Base-by-base conservation (phyloP, 108 stramenopile genomes). In the Cyclostephanos tholiformis region DNA sequence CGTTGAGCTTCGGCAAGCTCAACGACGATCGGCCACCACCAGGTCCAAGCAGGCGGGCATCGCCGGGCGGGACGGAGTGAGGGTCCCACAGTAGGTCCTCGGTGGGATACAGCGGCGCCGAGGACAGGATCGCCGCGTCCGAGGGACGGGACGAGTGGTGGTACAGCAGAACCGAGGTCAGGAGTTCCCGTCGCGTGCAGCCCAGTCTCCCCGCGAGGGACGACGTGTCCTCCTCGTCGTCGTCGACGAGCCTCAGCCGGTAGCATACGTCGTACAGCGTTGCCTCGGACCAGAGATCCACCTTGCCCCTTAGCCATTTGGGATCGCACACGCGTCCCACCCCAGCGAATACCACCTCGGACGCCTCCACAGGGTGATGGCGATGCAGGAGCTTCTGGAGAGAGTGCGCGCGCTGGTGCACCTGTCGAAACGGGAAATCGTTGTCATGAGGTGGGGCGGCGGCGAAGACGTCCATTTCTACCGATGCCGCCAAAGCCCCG, bases 61-160 rank as follows among this genome's bases (percentile, higher is more conserved):
- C 77, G 32, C 86, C 83, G 10, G 89, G 84, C 20, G 92, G 90
- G 51, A 89, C 77, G 12, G 71, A 81, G 51, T 84, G 82, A 22
- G 83, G 81, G 81, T 97, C 96, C 95, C 94, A 99, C 14, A 99
- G 72, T n/a, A 96, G 58, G 8, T 65, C 51, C 77, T 99, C 97
- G 9, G 88, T 93, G 3, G 98, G 97, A 67, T 92, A 97, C 29
- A 99, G 71, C 17, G 98, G 96, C 35, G 86, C 84, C 11, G 85
- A 74, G 11, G 82, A 82, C 4, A 92, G 77, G 39, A 88, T 61
- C 6, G 87, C 70, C 32, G 86, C 71, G 30, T 89, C 87, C 53
- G 86, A 85, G n/a, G 85, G 80, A 44, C 88, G 87, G 23, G 86
- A 83, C 9, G 87, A 65, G 8, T 92, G 77, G 67, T 91, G 84